Conservation (phyloP, 2,329 filamentous ascomycete species). For the Furcasterigmium furcatum region DNA sequence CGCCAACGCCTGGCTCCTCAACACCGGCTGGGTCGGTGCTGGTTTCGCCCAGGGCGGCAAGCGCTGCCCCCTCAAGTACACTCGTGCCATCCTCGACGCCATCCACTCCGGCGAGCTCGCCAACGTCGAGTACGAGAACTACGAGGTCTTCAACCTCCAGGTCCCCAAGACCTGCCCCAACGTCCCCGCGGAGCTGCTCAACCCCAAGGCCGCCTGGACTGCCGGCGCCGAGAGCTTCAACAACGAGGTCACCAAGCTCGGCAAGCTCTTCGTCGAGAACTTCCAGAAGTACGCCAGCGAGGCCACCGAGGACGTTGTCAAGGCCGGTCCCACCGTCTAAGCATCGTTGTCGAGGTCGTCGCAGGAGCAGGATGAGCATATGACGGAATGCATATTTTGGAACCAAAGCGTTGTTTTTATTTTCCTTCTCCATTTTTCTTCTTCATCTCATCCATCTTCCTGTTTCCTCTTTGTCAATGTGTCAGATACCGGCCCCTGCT, state of each 20-base stretch:
- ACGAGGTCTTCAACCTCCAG: conserved; percentile 93
- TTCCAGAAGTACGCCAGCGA: conserved; percentile 92
- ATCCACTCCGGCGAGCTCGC: conserved; percentile 97
- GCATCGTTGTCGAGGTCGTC: too few relatives aligned
- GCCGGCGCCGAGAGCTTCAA: conserved; percentile 78
- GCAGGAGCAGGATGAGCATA: background rate
- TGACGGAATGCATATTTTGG: background rate
- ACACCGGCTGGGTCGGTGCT: conserved; percentile 96
- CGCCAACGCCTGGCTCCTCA: conserved; percentile 96
- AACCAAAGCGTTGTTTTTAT: background rate
- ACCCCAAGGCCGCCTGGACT: conserved; percentile 92
- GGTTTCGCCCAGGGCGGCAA: conserved; percentile 88
- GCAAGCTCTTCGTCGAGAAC: conserved; percentile 88
- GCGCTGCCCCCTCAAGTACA: conserved; percentile 98
- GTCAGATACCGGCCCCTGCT: too few relatives aligned
- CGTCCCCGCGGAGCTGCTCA: conserved; percentile 88
- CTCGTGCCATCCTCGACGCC: conserved; percentile 93
- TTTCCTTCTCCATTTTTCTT: background rate
- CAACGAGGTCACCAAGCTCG: conserved; percentile 86
- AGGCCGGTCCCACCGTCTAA: conserved; percentile 51
- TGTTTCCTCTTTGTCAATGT: conserved; percentile 3
- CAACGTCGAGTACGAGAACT: conserved; percentile 88
- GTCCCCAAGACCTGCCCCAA: conserved; percentile 90
- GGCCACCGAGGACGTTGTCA: conserved; percentile 76
- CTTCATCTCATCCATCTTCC: background rate